Evolutionary conservation across 768 basidiomycete genomes (phyloP), one percentile per base, ranked within the genome.

Genomic region (Termitomyces sp.): DNA sequence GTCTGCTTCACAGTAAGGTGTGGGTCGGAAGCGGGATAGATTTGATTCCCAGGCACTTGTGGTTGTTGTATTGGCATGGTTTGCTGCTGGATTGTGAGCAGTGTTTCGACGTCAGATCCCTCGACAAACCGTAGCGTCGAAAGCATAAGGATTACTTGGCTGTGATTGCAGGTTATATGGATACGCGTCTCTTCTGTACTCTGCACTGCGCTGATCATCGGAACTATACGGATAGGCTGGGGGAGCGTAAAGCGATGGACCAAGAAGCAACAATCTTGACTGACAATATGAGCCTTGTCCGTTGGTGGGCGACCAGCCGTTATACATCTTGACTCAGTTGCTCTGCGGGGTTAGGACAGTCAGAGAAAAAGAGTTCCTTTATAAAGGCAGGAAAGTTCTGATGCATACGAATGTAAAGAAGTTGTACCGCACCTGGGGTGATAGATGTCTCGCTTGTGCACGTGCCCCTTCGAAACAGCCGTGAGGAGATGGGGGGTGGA

Each of bases 1-100:
- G 67, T 68, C 55, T 64, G 65, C n/a, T 68, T 65, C 7, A 55
- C 67, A 20, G 58, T 66, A 38, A 60, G 48, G 35, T 58, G 65
- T 30, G 65, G 67, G 50, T 66, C 62, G 43, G 54, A 58, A 41
- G 55, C 41, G 16, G 56, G 50, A 46, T 63, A 53, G 5, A 38
- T 36, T 35, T 62, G 64, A 49, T 60, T 47, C 33, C 43, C 35
- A 44, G 56, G 26, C 35, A 36, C 32, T 57, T 54, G 58, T 5
- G 51, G 30, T 41, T 56, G 55, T 30, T 51, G 59, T 13, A 46
- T 33, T 18, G 46, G 55, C 16, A 50, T 50, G 7, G 52, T 28
- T 35, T 57, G 56, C 60, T 64, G 47, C n/a, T 43, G 43, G 23
- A 60, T 43, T 50, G 33, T 50, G 38, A 56, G 47, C 40, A 18